Percentiles rank a stretch among this genome's conserved stretches.
Evolutionary conservation across 2,329 filamentous ascomycete genomes (phyloP).

Genomic region (Phialophora verrucosa): DNA sequence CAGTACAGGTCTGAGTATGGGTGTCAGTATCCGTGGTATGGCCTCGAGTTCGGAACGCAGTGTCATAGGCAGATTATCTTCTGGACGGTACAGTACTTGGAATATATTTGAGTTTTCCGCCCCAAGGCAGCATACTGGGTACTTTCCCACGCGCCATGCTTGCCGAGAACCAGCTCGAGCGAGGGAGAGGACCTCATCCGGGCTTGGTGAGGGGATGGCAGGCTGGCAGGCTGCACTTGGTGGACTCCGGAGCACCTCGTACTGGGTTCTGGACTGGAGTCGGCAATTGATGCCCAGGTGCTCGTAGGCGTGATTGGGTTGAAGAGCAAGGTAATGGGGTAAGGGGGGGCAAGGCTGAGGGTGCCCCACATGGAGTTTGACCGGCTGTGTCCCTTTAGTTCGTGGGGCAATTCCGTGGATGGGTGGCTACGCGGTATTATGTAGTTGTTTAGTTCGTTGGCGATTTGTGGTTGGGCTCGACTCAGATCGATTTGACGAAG

Average conservation of each 20-base stretch:
- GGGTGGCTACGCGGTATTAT: neutral
- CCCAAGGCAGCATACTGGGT: too few relatives aligned
- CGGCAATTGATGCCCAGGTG: conserved; percentile 9
- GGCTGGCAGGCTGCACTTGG: neutral
- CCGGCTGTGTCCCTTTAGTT: neutral
- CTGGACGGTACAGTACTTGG: neutral
- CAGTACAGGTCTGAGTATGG: neutral
- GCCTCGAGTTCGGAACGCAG: neutral
- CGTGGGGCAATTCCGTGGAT: conserved; percentile 32
- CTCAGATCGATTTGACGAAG: too few relatives aligned
- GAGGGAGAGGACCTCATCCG: neutral
- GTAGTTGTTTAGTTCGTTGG: neutral
- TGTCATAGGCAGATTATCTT: neutral
- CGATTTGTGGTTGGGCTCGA: neutral
- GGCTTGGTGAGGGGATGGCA: neutral
- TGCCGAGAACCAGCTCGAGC: neutral
- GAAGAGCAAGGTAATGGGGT: neutral
- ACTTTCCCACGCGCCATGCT: neutral
- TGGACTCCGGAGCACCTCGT: too few relatives aligned
- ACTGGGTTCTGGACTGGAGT: neutral
- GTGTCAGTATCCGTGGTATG: neutral
- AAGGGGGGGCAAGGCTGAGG: conserved; percentile 21
- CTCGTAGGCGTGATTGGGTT: neutral
- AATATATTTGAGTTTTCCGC: neutral
- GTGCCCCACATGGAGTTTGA: conserved; percentile 30